Evolutionary conservation across 2,329 filamentous ascomycete species (phyloP).

Genomic region (Exophiala alcalophila): DNA sequence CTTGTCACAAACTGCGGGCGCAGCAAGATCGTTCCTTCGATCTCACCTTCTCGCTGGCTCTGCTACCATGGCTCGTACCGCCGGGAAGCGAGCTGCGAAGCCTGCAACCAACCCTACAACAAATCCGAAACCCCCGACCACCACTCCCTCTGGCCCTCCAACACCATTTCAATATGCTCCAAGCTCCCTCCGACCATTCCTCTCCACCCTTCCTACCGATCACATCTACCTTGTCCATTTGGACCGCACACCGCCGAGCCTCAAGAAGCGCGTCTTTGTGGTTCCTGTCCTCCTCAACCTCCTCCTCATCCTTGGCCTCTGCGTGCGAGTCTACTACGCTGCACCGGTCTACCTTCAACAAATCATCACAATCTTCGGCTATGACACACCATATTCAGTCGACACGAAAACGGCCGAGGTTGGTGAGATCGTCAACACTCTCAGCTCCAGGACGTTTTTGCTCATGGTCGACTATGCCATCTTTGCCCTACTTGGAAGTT

Average conservation of each 20-base stretch:
- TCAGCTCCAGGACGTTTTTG: constrained; percentile 59
- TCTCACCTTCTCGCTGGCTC: background rate
- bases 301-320: constrained; percentile 61
- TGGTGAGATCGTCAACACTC: constrained; percentile 54
- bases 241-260: constrained; percentile 64
- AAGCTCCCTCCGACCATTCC: constrained; percentile 45
- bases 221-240: constrained; percentile 84
- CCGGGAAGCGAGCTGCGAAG: constrained; percentile 18
- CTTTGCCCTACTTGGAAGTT: constrained; percentile 65
- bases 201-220: constrained; percentile 61
- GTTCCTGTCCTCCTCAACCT: constrained; percentile 77
- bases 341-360: constrained; percentile 70
- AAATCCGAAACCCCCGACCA: constrained; percentile 3
- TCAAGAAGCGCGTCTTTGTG: constrained; percentile 80
- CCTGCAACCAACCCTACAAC: constrained; percentile 6
- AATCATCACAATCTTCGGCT: constrained; percentile 61
- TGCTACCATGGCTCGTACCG: constrained; percentile 19
- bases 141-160: constrained; percentile 16
- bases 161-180: constrained; percentile 27
- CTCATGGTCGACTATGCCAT: constrained; percentile 74
- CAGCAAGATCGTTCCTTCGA: no score
- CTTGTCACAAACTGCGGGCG: no score
- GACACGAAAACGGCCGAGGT: constrained; percentile 57
- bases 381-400: constrained; percentile 65
- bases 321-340: constrained; percentile 66